These are phyloP conservation scores for Populus hybrid DNA, from an alignment of 441 rosid genomes.

Conservation along the genomic window DNA sequence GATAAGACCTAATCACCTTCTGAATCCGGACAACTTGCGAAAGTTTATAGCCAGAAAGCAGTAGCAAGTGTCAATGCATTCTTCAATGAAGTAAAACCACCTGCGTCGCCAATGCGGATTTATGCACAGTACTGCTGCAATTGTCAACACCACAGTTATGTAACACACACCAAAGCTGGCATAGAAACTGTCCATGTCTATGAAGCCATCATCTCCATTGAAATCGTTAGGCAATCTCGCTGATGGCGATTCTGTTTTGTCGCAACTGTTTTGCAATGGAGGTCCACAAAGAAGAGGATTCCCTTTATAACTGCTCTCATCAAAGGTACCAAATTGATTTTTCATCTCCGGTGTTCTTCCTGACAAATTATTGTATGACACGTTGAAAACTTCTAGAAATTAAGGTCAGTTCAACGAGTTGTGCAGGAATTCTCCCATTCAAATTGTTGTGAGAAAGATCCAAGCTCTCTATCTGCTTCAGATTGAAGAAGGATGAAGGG, in stretches of 20 bases:
- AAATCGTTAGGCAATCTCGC: no score
- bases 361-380: conserved; percentile 22
- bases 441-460: no score
- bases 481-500: no score
- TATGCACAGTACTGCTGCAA: conserved; percentile 10
- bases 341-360: conserved; percentile 18
- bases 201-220: no score
- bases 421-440: background rate
- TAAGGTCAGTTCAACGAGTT: conserved; percentile 1
- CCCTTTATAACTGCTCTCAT: conserved; percentile 18
- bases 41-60: background rate
- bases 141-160: background rate
- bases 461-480: no score
- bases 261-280: no score
- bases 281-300: background rate
- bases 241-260: no score
- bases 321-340: conserved; percentile 24
- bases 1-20: no score
- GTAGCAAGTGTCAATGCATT: background rate
- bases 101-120: conserved; percentile 17
- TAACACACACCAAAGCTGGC: conserved; percentile 5
- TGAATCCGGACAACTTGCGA: background rate
- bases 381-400: conserved; percentile 12
- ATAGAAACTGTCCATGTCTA: background rate
- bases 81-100: background rate